phyloP scores from a whole-genome alignment of 345 rosid species.

The Populus euphratica region DNA sequence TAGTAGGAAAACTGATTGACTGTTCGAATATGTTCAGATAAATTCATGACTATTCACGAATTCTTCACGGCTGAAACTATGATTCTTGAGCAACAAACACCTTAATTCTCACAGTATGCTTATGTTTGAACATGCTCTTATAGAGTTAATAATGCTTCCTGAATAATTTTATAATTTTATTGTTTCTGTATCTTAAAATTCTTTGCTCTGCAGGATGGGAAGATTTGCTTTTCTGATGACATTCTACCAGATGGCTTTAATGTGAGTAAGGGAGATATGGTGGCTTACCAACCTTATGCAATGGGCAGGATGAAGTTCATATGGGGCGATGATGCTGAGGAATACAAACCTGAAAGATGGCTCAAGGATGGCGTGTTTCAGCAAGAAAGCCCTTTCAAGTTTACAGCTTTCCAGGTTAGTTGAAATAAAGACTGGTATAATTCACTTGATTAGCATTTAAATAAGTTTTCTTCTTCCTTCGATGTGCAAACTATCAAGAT shows the following conservation, averaged over 20 bases:
- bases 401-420: conserved; percentile 39
- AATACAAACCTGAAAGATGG: conserved; percentile 42
- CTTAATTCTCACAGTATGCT: no score
- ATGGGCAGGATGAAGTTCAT: conserved; percentile 41
- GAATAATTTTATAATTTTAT: neutral
- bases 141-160: no score
- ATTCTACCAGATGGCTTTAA: conserved; percentile 38
- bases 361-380: conserved; percentile 32
- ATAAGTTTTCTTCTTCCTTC: neutral
- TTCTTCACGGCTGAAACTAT: no score
- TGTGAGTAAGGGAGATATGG: conserved; percentile 34
- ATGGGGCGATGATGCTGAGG: conserved; percentile 43
- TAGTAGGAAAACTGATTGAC: no score
- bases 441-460: neutral
- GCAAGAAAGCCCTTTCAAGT: conserved; percentile 38
- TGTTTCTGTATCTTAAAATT: neutral
- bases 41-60: no score
- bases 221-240: conserved; percentile 16
- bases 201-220: conserved; percentile 34
- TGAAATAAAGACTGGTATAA: no score
- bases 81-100: no score
- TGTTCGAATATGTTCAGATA: no score
- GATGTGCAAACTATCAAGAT: neutral
- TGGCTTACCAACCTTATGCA: conserved; percentile 31
- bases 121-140: neutral